These are phyloP conservation scores for Trypanosoma caninum DNA, from an alignment of 208 protist genomes.

Conservation along the genomic window DNA sequence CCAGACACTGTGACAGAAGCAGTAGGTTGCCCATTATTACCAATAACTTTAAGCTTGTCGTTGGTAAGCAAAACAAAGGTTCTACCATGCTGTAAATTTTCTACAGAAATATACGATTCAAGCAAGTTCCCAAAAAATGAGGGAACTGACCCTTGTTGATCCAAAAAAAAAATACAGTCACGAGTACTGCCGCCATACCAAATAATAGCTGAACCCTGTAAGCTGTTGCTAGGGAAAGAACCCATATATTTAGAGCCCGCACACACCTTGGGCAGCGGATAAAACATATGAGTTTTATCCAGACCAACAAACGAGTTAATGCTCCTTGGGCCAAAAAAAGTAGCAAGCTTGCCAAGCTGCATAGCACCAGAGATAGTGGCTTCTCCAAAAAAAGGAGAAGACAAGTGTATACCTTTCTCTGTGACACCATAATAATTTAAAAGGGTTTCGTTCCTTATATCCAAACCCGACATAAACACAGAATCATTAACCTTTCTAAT, in stretches of 20 bases:
- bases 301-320: slow-evolving; percentile 1
- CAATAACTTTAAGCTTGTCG: not conserved
- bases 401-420: not conserved
- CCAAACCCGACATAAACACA: slow-evolving; percentile 16
- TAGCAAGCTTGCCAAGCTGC: not conserved
- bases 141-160: slow-evolving; percentile 3
- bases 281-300: not conserved
- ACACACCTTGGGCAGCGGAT: not conserved
- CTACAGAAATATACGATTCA: not conserved
- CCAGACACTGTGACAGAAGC: not conserved
- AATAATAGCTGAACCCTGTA: not conserved
- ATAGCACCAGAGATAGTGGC: not conserved
- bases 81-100: slow-evolving; percentile 15
- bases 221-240: not conserved
- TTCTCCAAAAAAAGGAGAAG: not conserved
- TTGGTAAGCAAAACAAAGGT: slow-evolving; percentile 12
- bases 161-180: slow-evolving; percentile 13
- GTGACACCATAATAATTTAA: slow-evolving; percentile 12
- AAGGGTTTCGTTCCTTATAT: slow-evolving; percentile 6
- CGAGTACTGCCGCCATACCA: slow-evolving; percentile 7
- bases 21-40: not conserved
- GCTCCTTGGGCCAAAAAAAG: slow-evolving; percentile 5
- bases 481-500: not conserved
- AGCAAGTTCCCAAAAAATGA: slow-evolving; percentile 1
- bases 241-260: not conserved